Conservation (phyloP, 2,329 filamentous ascomycete species). For the Zymoseptoria pseudotritici region DNA sequence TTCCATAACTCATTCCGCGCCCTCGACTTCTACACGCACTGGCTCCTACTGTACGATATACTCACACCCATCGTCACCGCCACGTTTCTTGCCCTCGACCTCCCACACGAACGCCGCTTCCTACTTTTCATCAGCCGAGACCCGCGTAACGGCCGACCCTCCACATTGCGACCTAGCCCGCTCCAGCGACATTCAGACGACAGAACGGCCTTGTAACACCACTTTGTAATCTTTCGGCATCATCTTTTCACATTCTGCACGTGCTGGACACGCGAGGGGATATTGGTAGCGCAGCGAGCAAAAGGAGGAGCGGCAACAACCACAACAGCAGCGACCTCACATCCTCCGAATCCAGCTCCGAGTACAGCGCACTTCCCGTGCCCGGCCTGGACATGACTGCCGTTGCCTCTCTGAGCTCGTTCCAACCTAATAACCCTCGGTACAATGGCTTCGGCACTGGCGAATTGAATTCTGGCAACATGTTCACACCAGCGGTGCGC, state of each 20-base stretch:
- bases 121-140: slow-evolving; percentile 1
- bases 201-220: slow-evolving; percentile 1
- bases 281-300: not conserved
- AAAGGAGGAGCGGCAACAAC: not conserved
- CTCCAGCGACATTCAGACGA: slow-evolving; percentile 1
- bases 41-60: not conserved
- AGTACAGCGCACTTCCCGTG: slow-evolving; percentile 1
- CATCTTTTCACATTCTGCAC: not conserved
- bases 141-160: not conserved
- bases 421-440: slow-evolving; percentile 48
- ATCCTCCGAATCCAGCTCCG: not conserved
- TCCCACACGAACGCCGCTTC: not conserved
- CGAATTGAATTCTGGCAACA: slow-evolving; percentile 78
- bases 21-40: not conserved
- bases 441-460: slow-evolving; percentile 54
- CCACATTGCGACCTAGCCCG: not conserved
- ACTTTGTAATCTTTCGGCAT: not conserved
- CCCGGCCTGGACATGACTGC: slow-evolving; percentile 3
- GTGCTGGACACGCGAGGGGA: slow-evolving; percentile 4
- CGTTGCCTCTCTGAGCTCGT: slow-evolving; percentile 52
- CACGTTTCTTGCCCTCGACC: not conserved
- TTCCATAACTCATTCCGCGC: not conserved
- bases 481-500: slow-evolving; percentile 62
- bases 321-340: not conserved
- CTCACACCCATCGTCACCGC: not conserved